Evolutionary conservation across 768 basidiomycete genomes (phyloP).

Genomic region (Tulasnella sp.): DNA sequence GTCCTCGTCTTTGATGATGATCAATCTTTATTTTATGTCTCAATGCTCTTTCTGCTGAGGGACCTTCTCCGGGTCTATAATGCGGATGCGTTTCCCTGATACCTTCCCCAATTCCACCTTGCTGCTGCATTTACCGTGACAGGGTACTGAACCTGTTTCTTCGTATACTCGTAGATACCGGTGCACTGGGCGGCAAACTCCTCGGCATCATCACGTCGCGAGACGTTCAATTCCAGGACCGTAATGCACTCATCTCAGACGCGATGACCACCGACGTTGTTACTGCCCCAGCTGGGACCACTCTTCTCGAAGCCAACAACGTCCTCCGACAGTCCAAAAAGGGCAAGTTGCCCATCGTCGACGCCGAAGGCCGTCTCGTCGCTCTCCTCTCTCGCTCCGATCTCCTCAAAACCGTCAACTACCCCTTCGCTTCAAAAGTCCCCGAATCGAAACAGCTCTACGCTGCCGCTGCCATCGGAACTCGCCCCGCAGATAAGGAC

Average conservation of each 20-base stretch:
- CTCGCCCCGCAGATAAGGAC: slow-evolving; percentile 80
- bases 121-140: slow-evolving; percentile 65
- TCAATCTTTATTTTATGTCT: slow-evolving; percentile 13
- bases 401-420: slow-evolving; percentile 95
- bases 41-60: slow-evolving; percentile 21
- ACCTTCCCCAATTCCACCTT: slow-evolving; percentile 51
- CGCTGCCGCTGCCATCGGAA: slow-evolving; percentile 93
- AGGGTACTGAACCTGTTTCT: slow-evolving; percentile 33
- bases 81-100: slow-evolving; percentile 12
- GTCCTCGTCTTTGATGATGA: slow-evolving; percentile 3
- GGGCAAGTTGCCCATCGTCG: slow-evolving; percentile 89
- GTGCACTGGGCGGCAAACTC: slow-evolving; percentile 82
- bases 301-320: slow-evolving; percentile 84
- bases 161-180: slow-evolving; percentile 58
- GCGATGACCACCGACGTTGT: slow-evolving; percentile 88
- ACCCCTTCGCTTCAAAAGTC: slow-evolving; percentile 89
- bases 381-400: slow-evolving; percentile 95
- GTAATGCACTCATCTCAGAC: slow-evolving; percentile 59
- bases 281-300: slow-evolving; percentile 83
- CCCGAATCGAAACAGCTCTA: slow-evolving; percentile 91
- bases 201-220: slow-evolving; percentile 95
- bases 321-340: slow-evolving; percentile 96
- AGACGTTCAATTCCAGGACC: slow-evolving; percentile 87
- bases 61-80: slow-evolving; percentile 15
- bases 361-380: slow-evolving; percentile 59